A percentile compares a stretch with the other conserved stretches of the same genome.
Evolutionary conservation across 2,329 filamentous ascomycete genomes (phyloP).

Genomic region (Claviceps arundinis): DNA sequence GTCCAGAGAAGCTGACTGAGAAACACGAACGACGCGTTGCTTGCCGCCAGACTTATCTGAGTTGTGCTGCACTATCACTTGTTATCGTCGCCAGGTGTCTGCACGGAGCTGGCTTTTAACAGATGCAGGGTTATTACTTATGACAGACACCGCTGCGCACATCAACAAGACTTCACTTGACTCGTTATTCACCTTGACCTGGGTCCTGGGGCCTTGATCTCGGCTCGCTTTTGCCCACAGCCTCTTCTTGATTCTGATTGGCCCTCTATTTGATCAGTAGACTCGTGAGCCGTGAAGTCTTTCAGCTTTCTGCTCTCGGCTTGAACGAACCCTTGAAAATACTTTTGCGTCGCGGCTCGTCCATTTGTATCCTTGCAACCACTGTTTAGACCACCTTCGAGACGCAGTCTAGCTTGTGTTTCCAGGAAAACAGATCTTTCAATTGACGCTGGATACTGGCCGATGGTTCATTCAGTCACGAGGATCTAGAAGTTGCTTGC

Average conservation of each 20-base stretch:
- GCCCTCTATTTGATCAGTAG: neutral
- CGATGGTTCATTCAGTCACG: neutral
- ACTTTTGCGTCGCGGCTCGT: no score
- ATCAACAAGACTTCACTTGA: neutral
- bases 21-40: no score
- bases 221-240: neutral
- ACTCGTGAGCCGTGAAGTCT: neutral
- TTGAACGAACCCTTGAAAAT: neutral
- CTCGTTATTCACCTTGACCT: neutral
- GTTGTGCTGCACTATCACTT: conserved; percentile 10
- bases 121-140: no score
- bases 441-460: neutral
- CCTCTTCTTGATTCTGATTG: neutral
- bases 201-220: neutral
- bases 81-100: conserved; percentile 16
- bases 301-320: neutral
- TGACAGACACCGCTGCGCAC: no score
- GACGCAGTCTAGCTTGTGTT: neutral
- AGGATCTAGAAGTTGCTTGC: neutral
- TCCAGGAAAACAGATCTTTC: neutral
- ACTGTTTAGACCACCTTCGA: neutral
- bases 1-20: neutral
- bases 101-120: conserved; percentile 9
- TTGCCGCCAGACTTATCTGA: neutral
- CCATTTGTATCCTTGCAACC: neutral